Evolutionary conservation across 108 stramenopile species (phyloP), one percentile per base, ranked within the genome.

Genomic region (Discostella pseudostelligera): DNA sequence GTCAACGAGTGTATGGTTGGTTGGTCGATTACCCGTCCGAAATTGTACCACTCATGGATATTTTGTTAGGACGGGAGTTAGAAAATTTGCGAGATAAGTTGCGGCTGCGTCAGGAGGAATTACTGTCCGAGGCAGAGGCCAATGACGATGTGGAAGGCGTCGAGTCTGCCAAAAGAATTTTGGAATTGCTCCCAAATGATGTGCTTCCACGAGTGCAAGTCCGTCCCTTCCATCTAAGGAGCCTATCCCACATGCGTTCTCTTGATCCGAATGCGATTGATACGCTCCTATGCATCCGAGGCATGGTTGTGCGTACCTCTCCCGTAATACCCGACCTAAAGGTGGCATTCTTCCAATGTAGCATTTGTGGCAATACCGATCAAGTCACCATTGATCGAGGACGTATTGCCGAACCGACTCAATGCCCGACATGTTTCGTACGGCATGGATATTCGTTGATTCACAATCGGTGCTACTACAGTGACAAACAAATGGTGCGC

Each of bases 321-420:
- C 88, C 97, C 26, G 83, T 99, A 60, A 94, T 99, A 61, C 99
- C 99, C 16, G 99, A 97, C 75, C 76, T 99, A 37, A 97, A 97
- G 68, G 88, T 93, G 17, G 97, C 97, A 12, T 88, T 93, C 75
- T 99, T 98, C 82, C 64, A 76, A 21, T 99, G 98, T 70, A 80
- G 69, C 60, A 84, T 97, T 37, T 98, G 96, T 63, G 92, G 89
- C 7, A 57, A 80, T 24, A 81, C 70, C 16, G 86, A 81, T 8
- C 81, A 89, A 56, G 90, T 93, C 10, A 81, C 89, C 47, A 89
- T 98, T 53, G 98, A 99, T 70, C 88, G 96, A 7, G 98, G 97
- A 14, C 62, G 92, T 11, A 94, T 99, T 53, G 78, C 84, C 11
- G 99, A 99, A 80, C 99, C 99, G 10, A 74, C 80, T 8, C 86